Evolutionary conservation across 2,329 filamentous ascomycete species (phyloP).

Genomic region (Camillea tinctor): DNA sequence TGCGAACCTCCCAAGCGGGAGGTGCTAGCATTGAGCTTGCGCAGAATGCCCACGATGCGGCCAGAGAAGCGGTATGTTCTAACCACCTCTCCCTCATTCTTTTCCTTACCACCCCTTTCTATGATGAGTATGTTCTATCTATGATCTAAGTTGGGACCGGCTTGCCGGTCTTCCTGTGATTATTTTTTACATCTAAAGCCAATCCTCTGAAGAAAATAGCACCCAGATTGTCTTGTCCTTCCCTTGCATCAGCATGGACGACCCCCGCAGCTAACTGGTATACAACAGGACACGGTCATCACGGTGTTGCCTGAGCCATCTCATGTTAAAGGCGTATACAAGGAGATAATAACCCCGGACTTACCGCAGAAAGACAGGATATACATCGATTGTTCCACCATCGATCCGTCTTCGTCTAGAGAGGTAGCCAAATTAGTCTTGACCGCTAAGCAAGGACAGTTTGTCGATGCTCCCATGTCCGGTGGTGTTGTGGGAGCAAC

Average conservation of each 20-base stretch:
- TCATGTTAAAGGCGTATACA: constrained; percentile 82
- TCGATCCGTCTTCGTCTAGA: constrained; percentile 83
- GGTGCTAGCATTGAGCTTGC: constrained; percentile 49
- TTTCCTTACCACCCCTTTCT: constrained; percentile 18
- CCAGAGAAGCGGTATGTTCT: constrained; percentile 49
- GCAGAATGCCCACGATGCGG: constrained; percentile 46
- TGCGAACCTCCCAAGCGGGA: constrained; percentile 38
- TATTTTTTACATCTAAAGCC: constrained; percentile 62
- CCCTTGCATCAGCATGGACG: neutral
- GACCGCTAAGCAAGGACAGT: constrained; percentile 66
- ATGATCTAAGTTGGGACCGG: constrained; percentile 74
- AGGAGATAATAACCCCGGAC: constrained; percentile 64
- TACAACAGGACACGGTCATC: constrained; percentile 72
- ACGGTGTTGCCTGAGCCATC: constrained; percentile 86
- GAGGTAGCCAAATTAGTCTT: constrained; percentile 69
- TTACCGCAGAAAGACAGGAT: constrained; percentile 60
- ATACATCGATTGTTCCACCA: constrained; percentile 96
- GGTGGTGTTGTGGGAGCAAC: constrained; percentile 90
- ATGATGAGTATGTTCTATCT: constrained; percentile 44
- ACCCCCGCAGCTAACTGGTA: constrained; percentile 18
- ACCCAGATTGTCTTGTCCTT: constrained; percentile 6
- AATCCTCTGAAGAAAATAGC: constrained; percentile 64
- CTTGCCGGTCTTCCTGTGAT: constrained; percentile 60
- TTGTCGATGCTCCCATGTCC: constrained; percentile 96
- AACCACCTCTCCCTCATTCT: constrained; percentile 25